These are phyloP conservation scores for Dicorynia guianensis DNA, from an alignment of 306 rosid genomes.

Conservation along the genomic window DNA sequence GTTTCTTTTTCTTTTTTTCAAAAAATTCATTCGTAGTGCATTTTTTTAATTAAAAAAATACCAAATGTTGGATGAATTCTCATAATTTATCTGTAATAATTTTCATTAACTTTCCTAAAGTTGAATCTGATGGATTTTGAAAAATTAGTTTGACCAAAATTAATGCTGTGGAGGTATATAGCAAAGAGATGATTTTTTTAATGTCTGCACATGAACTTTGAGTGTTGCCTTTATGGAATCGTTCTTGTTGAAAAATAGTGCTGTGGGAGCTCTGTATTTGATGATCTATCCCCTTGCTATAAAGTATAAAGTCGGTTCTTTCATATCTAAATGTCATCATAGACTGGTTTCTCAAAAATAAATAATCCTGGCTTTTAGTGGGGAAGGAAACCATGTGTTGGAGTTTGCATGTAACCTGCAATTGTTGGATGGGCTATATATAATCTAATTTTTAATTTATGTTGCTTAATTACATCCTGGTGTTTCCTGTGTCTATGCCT, in stretches of 20 bases:
- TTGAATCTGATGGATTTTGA: not conserved
- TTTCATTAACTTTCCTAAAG: not conserved
- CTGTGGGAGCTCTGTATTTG: not conserved
- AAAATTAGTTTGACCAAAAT: not conserved
- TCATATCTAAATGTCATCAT: not conserved
- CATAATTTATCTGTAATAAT: too few relatives aligned
- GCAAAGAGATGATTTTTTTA: not conserved
- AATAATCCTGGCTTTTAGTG: not conserved
- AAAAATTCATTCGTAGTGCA: not conserved
- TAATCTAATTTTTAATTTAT: too few relatives aligned
- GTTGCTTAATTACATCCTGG: too few relatives aligned
- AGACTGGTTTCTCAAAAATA: not conserved
- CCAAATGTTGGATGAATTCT: not conserved
- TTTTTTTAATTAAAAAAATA: not conserved
- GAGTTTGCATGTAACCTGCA: too few relatives aligned
- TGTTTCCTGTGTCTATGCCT: too few relatives aligned
- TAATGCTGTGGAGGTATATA: too few relatives aligned
- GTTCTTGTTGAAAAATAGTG: not conserved
- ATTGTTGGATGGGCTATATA: too few relatives aligned
- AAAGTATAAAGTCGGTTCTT: not conserved
- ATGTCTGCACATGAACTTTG: not conserved
- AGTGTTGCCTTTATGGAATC: not conserved
- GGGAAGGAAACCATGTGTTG: not conserved
- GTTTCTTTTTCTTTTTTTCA: not conserved
- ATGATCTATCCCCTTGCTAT: not conserved